Evolutionary conservation across 2,329 filamentous ascomycete species (phyloP).

Genomic region (Cladosporium cucumerinum): DNA sequence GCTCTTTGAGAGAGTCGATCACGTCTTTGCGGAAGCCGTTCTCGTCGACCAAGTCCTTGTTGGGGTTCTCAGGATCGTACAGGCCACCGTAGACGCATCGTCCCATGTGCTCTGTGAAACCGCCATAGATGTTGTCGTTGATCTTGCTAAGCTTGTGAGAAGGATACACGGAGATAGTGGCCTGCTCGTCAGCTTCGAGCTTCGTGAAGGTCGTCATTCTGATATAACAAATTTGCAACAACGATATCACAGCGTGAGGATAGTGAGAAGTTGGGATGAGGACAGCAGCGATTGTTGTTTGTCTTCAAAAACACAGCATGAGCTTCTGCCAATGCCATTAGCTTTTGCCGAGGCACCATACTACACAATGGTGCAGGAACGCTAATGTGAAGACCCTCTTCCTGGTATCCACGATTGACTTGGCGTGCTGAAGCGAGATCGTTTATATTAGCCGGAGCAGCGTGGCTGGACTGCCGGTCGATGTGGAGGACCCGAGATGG

Average conservation of each 20-base stretch:
- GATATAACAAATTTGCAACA: not conserved
- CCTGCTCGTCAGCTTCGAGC: conserved; percentile 57
- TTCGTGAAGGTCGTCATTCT: conserved; percentile 71
- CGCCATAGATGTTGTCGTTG: conserved; percentile 77
- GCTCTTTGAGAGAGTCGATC: conserved; percentile 67
- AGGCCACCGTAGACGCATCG: conserved; percentile 85
- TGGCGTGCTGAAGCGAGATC: conserved; percentile 1
- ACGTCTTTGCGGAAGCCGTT: conserved; percentile 78
- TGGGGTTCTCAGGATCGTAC: conserved; percentile 69
- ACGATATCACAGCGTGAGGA: not conserved
- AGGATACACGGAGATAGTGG: conserved; percentile 65
- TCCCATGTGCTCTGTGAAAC: conserved; percentile 89
- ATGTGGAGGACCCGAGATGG: conserved; percentile 2
- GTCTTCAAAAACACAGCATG: not conserved
- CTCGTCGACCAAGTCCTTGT: conserved; percentile 61
- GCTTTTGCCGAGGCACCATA: not conserved
- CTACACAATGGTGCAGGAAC: not conserved
- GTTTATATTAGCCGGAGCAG: conserved; percentile 5
- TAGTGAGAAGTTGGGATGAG: not conserved
- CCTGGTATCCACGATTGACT: not conserved
- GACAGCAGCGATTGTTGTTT: not conserved
- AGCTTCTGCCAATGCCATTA: conserved; percentile 3
- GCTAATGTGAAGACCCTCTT: conserved; percentile 3
- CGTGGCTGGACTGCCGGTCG: not conserved
- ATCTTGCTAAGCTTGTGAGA: conserved; percentile 67